phyloP scores from a whole-genome alignment of 2,329 filamentous ascomycete genomes.

The Colletotrichum filicis region DNA sequence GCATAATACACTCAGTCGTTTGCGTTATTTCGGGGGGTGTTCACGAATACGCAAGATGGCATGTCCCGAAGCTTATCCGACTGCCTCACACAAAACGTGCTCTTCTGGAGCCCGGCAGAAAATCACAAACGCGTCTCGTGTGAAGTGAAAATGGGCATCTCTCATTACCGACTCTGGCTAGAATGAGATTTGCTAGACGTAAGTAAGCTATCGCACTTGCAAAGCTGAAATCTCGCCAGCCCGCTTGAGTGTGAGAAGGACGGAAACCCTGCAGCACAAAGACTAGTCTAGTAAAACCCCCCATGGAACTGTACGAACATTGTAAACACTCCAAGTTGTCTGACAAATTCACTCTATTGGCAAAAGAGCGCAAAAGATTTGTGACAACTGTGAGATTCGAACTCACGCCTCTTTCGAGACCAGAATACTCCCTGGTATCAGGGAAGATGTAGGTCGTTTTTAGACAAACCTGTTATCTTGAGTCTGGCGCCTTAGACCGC shows the following conservation, averaged over 20 bases:
- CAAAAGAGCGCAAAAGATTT: not conserved
- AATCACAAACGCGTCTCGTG: no score
- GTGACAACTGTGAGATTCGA: constrained; percentile 36
- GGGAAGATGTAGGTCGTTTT: not conserved
- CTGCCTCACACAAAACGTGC: not conserved
- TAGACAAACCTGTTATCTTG: constrained; percentile 6
- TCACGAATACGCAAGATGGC: not conserved
- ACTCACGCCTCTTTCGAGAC: constrained; percentile 35
- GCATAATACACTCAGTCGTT: constrained; percentile 17
- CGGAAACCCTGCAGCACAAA: no score
- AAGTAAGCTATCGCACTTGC: not conserved
- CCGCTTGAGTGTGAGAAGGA: no score
- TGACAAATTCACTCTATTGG: not conserved
- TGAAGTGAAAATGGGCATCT: no score
- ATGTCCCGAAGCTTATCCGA: constrained; percentile 31
- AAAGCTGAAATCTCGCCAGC: no score
- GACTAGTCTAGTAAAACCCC: no score
- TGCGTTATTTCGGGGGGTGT: constrained; percentile 21
- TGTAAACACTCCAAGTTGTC: no score
- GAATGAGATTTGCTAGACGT: not conserved
- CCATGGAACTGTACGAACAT: no score
- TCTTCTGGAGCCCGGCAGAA: no score
- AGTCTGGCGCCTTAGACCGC: constrained; percentile 36
- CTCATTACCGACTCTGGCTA: not conserved
- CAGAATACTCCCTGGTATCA: constrained; percentile 23